Percentiles rank a stretch among this genome's conserved stretches.
These are phyloP conservation scores for Buddleja alternifolia DNA, from an alignment of 257 asterid genomes.

Conservation along the genomic window DNA sequence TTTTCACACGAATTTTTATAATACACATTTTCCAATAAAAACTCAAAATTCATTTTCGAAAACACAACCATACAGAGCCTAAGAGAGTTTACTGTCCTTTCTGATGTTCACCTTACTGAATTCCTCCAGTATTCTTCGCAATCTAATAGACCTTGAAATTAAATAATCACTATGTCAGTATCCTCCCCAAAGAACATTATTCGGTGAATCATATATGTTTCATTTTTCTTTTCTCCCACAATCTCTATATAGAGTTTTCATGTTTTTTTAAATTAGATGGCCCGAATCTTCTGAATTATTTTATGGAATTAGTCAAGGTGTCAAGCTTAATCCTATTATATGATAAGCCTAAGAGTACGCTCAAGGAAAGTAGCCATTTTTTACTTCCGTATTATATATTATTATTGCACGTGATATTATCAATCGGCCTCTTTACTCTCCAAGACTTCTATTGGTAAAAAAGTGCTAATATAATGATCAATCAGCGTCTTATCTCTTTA, in stretches of 20 bases:
- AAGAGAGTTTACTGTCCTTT: background rate
- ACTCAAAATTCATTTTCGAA: no score
- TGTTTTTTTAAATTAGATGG: background rate
- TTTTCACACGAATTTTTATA: no score
- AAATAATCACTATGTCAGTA: background rate
- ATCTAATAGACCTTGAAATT: background rate
- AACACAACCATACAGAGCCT: no score
- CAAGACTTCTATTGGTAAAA: background rate
- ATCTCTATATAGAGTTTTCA: background rate
- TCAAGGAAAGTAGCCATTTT: background rate
- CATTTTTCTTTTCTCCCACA: background rate
- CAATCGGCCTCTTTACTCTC: background rate
- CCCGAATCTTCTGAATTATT: background rate
- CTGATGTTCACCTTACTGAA: background rate
- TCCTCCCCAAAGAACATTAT: background rate
- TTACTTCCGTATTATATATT: background rate
- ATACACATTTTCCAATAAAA: no score
- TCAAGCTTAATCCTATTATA: background rate
- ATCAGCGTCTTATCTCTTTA: constrained; percentile 2
- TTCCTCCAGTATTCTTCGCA: background rate
- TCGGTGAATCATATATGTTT: background rate
- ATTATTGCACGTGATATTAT: background rate
- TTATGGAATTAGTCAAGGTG: constrained; percentile 4
- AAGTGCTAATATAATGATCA: background rate
- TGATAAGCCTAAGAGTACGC: background rate